A percentile compares a stretch with the other conserved stretches of the same genome.
These are phyloP conservation scores for Nothophaeocryptopus gaeumannii DNA, from an alignment of 2,329 filamentous ascomycete species.

Conservation along the genomic window DNA sequence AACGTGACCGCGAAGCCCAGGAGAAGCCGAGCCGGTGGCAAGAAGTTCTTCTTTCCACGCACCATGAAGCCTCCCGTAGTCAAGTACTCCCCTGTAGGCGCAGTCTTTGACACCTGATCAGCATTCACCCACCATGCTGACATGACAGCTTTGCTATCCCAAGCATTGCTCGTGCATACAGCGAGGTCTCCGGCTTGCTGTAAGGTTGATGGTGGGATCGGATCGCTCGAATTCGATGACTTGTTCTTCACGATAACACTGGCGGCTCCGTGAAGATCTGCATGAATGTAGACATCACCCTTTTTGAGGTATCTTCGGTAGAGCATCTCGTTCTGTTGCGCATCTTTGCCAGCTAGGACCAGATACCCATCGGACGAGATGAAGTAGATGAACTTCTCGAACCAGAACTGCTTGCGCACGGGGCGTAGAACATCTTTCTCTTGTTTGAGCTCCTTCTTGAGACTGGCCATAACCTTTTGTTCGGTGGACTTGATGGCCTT, in stretches of 20 bases:
- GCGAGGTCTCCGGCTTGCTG: constrained; percentile 84
- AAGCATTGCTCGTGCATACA: constrained; percentile 82
- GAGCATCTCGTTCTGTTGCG: constrained; percentile 86
- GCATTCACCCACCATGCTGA: constrained; percentile 93
- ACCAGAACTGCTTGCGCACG: constrained; percentile 84
- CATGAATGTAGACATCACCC: constrained; percentile 88
- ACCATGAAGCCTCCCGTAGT: constrained; percentile 76
- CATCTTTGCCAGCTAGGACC: constrained; percentile 80
- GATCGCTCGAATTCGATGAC: constrained; percentile 70
- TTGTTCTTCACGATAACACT: constrained; percentile 91
- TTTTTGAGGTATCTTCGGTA: constrained; percentile 82
- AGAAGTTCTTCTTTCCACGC: constrained; percentile 81
- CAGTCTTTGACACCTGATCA: constrained; percentile 85
- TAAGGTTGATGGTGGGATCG: constrained; percentile 86
- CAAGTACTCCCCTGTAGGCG: constrained; percentile 75
- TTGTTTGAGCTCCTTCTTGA: constrained; percentile 84
- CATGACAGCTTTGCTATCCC: constrained; percentile 96
- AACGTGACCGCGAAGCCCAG: constrained; percentile 88
- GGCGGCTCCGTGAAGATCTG: constrained; percentile 79
- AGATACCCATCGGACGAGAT: constrained; percentile 93
- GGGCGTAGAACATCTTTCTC: constrained; percentile 85
- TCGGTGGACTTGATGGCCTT: constrained; percentile 86
- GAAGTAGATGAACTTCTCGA: constrained; percentile 96
- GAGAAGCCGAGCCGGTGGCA: constrained; percentile 82
- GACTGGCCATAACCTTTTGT: constrained; percentile 78